Conservation (phyloP, 495 filamentous ascomycete genomes). For the Schizothecium vesticola region DNA sequence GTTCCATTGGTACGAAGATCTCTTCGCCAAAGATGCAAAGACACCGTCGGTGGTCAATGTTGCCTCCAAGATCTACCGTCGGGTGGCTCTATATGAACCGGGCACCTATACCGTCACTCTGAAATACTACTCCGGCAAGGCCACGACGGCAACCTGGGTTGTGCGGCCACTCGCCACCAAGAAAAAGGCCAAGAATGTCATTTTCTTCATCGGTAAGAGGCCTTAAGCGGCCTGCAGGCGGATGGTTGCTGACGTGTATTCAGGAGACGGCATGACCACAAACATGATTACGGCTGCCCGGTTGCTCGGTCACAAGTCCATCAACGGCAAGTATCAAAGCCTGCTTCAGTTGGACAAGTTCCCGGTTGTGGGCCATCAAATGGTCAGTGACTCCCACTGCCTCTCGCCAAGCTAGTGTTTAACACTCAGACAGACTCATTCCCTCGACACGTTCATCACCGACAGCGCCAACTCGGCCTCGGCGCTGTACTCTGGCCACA, state of each 20-base stretch:
- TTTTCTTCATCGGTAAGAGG: constrained; percentile 60
- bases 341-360: constrained; percentile 65
- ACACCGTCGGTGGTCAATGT: constrained; percentile 64
- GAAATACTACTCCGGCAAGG: constrained; percentile 59
- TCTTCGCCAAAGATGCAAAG: constrained; percentile 61
- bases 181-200: constrained; percentile 70
- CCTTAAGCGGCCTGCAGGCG: neutral
- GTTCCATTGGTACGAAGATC: constrained; percentile 68
- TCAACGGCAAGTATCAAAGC: constrained; percentile 70
- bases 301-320: constrained; percentile 64
- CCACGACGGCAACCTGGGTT: constrained; percentile 61
- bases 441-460: constrained; percentile 69
- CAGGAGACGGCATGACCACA: constrained; percentile 69
- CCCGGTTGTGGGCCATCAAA: constrained; percentile 64
- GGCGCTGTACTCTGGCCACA: constrained; percentile 69
- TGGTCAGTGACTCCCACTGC: constrained; percentile 28
- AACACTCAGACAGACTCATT: constrained; percentile 46
- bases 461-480: constrained; percentile 73
- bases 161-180: constrained; percentile 58
- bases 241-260: neutral
- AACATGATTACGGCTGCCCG: constrained; percentile 72
- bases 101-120: constrained; percentile 66
- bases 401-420: neutral
- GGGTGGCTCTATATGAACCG: constrained; percentile 61
- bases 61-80: constrained; percentile 62